Conservation (phyloP, 257 asterid species). For the Galeopsis tetrahit region DNA sequence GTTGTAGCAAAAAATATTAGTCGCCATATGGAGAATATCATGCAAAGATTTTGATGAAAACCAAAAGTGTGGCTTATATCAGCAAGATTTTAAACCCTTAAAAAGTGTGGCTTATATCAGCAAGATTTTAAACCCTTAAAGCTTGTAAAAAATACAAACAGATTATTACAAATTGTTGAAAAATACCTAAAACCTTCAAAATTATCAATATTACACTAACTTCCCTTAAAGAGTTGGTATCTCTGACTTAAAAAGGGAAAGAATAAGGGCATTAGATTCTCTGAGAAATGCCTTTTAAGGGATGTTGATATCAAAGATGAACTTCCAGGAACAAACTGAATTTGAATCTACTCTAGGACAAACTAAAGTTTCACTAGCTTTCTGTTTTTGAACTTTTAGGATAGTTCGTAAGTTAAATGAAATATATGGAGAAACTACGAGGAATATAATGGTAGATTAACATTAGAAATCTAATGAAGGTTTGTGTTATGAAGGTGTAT, state of each 20-base stretch:
- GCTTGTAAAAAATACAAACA: background rate
- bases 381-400: background rate
- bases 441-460: background rate
- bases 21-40: too few relatives aligned
- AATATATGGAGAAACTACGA: background rate
- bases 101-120: background rate
- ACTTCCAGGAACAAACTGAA: background rate
- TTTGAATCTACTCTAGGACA: background rate
- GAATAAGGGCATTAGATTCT: background rate
- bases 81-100: background rate
- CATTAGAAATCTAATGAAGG: background rate
- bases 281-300: background rate
- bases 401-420: background rate
- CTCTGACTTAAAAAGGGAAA: background rate
- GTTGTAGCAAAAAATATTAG: background rate
- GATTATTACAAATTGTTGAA: background rate
- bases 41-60: too few relatives aligned
- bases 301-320: background rate
- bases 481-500: slow-evolving; percentile 10
- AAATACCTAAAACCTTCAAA: background rate
- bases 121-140: background rate
- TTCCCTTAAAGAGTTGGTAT: background rate
- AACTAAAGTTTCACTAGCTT: slow-evolving; percentile 9
- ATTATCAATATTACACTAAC: too few relatives aligned
- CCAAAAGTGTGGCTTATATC: background rate